phyloP scores from a whole-genome alignment of 805 yeast species.

The Clavispora santaluciae region DNA sequence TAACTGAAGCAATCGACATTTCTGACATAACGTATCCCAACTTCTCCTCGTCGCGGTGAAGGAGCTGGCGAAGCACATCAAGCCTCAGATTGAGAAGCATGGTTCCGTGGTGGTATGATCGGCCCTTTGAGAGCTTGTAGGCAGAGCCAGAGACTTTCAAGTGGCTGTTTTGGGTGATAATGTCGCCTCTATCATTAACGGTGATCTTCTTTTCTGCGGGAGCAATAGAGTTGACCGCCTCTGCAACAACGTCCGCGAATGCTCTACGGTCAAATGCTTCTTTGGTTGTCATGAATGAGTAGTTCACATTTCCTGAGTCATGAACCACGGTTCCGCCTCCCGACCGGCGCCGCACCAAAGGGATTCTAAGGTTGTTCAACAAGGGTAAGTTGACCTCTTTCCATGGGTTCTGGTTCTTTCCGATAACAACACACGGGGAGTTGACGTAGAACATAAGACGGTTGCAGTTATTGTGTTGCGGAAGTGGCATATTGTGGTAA shows the following conservation, averaged over 20 bases:
- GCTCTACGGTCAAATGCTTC: constrained; percentile 56
- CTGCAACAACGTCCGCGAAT: constrained; percentile 44
- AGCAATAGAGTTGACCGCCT: constrained; percentile 22
- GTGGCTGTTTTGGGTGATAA: constrained; percentile 40
- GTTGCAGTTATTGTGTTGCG: constrained; percentile 21
- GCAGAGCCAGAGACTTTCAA: constrained; percentile 90
- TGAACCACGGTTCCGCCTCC: constrained; percentile 99
- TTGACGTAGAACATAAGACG: constrained; percentile 72
- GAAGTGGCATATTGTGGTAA: constrained; percentile 57
- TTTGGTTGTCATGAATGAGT: constrained; percentile 70
- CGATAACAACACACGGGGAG: constrained; percentile 83
- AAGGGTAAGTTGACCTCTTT: constrained; percentile 67
- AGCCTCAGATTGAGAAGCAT: constrained; percentile 74
- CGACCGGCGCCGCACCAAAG: constrained; percentile 70
- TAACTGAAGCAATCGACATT: constrained; percentile 68
- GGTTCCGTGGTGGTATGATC: constrained; percentile 93
- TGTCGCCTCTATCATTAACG: constrained; percentile 78
- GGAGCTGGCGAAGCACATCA: constrained; percentile 51
- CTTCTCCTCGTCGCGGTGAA: constrained; percentile 43
- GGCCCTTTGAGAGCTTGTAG: constrained; percentile 74
- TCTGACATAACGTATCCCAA: constrained; percentile 41
- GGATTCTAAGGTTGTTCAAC: constrained; percentile 47
- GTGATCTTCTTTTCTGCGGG: constrained; percentile 23
- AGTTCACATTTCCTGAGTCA: constrained; percentile 84
- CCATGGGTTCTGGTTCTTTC: constrained; percentile 96